Percentiles rank a stretch among this genome's conserved stretches.
Evolutionary conservation across 192 early-diverging fungal genomes (phyloP).

Genomic region (Podila verticillata): DNA sequence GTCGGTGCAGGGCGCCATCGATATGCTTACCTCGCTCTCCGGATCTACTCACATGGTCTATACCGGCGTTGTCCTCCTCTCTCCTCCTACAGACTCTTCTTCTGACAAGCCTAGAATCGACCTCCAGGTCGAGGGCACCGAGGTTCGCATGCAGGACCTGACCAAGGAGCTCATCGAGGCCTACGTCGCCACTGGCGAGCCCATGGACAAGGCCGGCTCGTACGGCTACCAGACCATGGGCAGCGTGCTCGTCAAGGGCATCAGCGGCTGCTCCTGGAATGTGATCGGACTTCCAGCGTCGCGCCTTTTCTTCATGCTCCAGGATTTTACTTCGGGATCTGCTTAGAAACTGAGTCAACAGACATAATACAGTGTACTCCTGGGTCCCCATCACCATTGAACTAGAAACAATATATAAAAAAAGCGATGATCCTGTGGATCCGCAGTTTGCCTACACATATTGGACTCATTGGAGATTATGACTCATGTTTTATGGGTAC

Average conservation of each 20-base stretch:
- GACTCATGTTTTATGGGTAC: slow-evolving; percentile 10
- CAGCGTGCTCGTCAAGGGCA: slow-evolving; percentile 72
- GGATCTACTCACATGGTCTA: slow-evolving; percentile 74
- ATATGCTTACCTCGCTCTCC: slow-evolving; percentile 69
- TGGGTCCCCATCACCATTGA: not conserved
- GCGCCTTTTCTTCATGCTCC: slow-evolving; percentile 41
- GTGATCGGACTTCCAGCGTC: slow-evolving; percentile 67
- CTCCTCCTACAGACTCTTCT: slow-evolving; percentile 24
- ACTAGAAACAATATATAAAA: not conserved
- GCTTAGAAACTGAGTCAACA: not conserved
- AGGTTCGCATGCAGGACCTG: slow-evolving; percentile 72
- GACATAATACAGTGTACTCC: too few species aligned
- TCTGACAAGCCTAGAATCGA: slow-evolving; percentile 22
- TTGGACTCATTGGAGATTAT: not conserved
- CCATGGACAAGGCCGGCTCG: slow-evolving; percentile 82
- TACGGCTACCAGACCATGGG: slow-evolving; percentile 89
- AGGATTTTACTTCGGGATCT: slow-evolving; percentile 15
- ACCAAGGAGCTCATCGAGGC: slow-evolving; percentile 70
- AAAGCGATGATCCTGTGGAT: not conserved
- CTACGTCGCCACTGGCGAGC: slow-evolving; percentile 65
- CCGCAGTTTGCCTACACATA: not conserved
- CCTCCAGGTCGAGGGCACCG: slow-evolving; percentile 68
- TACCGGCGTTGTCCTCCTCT: slow-evolving; percentile 76
- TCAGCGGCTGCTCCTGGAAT: slow-evolving; percentile 89
- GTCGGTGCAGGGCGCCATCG: slow-evolving; percentile 63